Percentiles rank a stretch among this genome's conserved stretches.
These are phyloP conservation scores for Penicillium paxilli DNA, from an alignment of 495 filamentous ascomycete species.

Conservation along the genomic window DNA sequence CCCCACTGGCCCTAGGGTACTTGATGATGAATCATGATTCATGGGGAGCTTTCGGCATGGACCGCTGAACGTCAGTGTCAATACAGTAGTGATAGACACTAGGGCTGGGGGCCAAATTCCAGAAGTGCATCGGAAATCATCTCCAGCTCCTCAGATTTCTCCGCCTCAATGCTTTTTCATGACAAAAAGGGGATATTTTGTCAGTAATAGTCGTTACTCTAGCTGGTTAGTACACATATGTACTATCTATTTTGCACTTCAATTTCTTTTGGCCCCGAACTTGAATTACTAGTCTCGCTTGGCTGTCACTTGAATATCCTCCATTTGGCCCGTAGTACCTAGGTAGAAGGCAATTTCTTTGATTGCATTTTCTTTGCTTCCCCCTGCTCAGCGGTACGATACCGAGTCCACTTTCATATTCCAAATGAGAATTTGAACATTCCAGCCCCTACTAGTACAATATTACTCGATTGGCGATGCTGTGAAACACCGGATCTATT, in stretches of 20 bases:
- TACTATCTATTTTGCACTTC: not conserved
- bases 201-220: not conserved
- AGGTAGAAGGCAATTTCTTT: not conserved
- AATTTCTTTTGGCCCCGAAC: not conserved
- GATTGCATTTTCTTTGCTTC: not conserved
- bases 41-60: not conserved
- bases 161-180: not conserved
- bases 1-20: conserved; percentile 4
- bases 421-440: not conserved
- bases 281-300: not conserved
- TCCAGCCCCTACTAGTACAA: not conserved
- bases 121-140: not conserved
- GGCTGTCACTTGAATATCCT: not conserved
- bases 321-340: no score
- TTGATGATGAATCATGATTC: not conserved
- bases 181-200: not conserved
- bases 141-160: not conserved
- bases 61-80: not conserved
- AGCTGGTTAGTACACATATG: not conserved
- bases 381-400: not conserved
- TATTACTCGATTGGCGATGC: not conserved
- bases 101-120: not conserved
- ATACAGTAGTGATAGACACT: not conserved
- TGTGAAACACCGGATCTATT: not conserved
- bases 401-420: not conserved